Base-by-base conservation (phyloP, 371 early-diverging fungal genomes). In the Circinella minor region DNA sequence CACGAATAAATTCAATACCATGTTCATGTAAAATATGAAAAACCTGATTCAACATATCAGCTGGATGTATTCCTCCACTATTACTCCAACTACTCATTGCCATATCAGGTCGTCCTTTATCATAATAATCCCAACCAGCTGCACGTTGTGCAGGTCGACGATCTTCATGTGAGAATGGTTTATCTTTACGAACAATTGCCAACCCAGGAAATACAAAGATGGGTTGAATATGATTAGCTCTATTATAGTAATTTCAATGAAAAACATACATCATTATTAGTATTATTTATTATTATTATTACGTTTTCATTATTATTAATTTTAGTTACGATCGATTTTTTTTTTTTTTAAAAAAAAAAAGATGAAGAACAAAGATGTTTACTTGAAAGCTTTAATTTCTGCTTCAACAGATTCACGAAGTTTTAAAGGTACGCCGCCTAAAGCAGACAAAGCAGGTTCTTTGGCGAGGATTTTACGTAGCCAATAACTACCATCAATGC, bases 401-500 rank as follows among this genome's bases (percentile, higher is more conserved):
- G 77, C 86, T 71, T 87, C 88, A 46, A 94, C 87, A 6, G 89
- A 85, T 5, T 81, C 80, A 34, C 80, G 80, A 39, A 94, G 71
- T 36, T 83, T 80, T 27, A 86, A 81, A 3, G 93, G 91, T 20
- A 83, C 77, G n/a, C 93, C 93, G 38, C 93, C 92, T 85, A 93
- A 87, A n/a, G 92, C 93, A 10, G 86, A 83, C 10, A 86, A 73
- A 67, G 84, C 78, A 67, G 85, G 74, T 34, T 90, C 90, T 75
- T 86, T 88, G n/a, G 71, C 74, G 17, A 91, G 73, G 47, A 92
- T 70, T 71, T 86, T 87, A 46, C 89, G 85, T 38, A 94, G 79
- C 94, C 94, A 94, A 71, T 88, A 84, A 74, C 86, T 87, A 69
- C 92, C 94, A 67, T 94, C 94, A 66, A 94, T 90, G 66, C 92